A percentile compares a stretch with the other conserved stretches of the same genome.
phyloP scores from a whole-genome alignment of 192 early-diverging fungal species.

The Podila clonocystis region DNA sequence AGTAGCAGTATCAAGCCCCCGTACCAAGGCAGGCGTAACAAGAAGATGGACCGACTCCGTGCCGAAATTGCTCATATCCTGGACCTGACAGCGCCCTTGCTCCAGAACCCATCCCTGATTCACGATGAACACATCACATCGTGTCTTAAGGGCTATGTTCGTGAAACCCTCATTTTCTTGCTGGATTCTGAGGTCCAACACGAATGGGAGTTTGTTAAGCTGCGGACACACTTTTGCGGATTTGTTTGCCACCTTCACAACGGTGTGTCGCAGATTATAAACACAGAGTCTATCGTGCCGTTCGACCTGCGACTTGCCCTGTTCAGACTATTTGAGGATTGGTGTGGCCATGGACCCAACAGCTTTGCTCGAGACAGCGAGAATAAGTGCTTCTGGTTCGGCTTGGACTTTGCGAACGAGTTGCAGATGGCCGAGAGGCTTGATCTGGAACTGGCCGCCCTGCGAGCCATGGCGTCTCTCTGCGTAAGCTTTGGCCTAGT shows the following conservation, averaged over 20 bases:
- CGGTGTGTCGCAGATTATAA: constrained; percentile 61
- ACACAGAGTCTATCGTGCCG: constrained; percentile 66
- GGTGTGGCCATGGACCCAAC: constrained; percentile 88
- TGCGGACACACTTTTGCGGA: constrained; percentile 90
- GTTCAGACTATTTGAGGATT: constrained; percentile 90
- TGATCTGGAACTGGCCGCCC: constrained; percentile 77
- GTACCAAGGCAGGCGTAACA: constrained; percentile 65
- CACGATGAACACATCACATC: constrained; percentile 70
- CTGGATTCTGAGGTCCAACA: constrained; percentile 75
- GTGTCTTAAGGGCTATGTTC: constrained; percentile 77
- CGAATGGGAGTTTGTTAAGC: constrained; percentile 90
- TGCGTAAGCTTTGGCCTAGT: constrained; percentile 58
- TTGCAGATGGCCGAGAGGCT: constrained; percentile 82
- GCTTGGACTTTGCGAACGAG: constrained; percentile 71
- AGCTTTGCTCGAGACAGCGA: constrained; percentile 62
- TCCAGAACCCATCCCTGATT: constrained; percentile 63
- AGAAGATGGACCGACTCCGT: constrained; percentile 74
- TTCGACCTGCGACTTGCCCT: constrained; percentile 80
- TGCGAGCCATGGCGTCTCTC: constrained; percentile 91
- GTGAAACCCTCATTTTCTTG: constrained; percentile 82
- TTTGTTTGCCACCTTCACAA: constrained; percentile 90
- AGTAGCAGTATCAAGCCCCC: constrained; percentile 54
- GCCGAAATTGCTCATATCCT: constrained; percentile 79
- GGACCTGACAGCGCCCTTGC: constrained; percentile 72
- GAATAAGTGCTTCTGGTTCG: constrained; percentile 71